These are phyloP conservation scores for Puccinia horiana DNA, from an alignment of 1,284 basidiomycete species.

Conservation along the genomic window DNA sequence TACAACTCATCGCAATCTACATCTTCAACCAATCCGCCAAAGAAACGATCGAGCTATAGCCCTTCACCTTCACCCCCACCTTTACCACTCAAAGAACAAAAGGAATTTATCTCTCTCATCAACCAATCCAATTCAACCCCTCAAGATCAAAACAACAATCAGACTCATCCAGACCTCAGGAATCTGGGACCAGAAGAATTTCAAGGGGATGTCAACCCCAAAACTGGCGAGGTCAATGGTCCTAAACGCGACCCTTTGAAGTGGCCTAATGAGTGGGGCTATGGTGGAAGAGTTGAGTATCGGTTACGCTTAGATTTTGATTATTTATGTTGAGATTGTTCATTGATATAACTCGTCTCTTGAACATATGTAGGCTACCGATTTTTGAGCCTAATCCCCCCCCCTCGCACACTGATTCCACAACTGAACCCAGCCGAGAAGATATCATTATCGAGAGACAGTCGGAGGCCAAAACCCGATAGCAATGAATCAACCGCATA, in stretches of 20 bases:
- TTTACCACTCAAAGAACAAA: conserved; percentile 59
- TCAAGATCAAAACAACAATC: conserved; percentile 39
- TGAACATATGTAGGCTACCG: neutral
- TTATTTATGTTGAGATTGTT: neutral
- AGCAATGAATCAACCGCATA: too few species aligned
- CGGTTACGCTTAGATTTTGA: neutral
- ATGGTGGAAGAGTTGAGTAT: conserved; percentile 54
- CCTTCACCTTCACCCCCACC: conserved; percentile 57
- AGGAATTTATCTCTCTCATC: conserved; percentile 59
- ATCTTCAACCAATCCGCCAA: neutral
- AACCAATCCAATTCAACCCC: conserved; percentile 53
- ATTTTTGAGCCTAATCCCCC: neutral
- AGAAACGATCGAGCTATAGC: neutral
- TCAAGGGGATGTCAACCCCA: conserved; percentile 64
- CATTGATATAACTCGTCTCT: neutral
- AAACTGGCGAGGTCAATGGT: conserved; percentile 64
- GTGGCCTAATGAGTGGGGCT: conserved; percentile 58
- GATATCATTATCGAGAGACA: too few species aligned
- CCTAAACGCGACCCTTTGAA: conserved; percentile 65
- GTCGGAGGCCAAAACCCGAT: too few species aligned
- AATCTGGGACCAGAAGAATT: conserved; percentile 60
- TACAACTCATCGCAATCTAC: neutral
- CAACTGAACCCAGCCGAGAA: too few species aligned
- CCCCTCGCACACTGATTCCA: too few species aligned
- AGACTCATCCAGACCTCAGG: conserved; percentile 59